Base-by-base conservation (phyloP, 768 basidiomycete genomes). In the Calocybe indica region DNA sequence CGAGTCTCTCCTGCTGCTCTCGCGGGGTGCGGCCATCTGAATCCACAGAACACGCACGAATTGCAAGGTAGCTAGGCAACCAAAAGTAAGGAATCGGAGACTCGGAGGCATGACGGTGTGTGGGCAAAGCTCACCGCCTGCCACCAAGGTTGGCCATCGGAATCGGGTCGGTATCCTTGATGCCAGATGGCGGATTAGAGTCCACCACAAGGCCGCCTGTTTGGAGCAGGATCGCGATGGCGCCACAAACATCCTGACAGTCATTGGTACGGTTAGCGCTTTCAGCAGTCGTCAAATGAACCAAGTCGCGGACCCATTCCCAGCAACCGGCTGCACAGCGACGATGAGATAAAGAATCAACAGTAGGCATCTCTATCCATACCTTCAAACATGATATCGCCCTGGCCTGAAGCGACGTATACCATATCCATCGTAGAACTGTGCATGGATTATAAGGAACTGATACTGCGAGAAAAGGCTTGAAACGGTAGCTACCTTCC, bases 331-430 rank as follows among this genome's bases (percentile, higher is more conserved):
- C 58, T 55, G 28, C 29, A 13, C 32, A 41, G 10, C 11, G 28
- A 38, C 1, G 14, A 12, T 40, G 10, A 34, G 35, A 31, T 31
- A 43, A n/a, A n/a, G 28, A 6, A 13, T 35, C 7, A 39, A 39
- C 34, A 31, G 14, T 5, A 37, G 6, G 38, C 10, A 2, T 15
- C 7, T 22, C 7, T 8, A 22, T 12, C n/a, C 5, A 2, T 43
- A 52, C 52, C 55, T 55, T 60, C 59, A 40, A 58, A 60, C 57
- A 60, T 58, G 33, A 60, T 57, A 43, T 60, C 59, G 30, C 53
- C 57, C 31, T 58, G 56, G 10, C 59, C 59, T 0, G 59, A 48
- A n/a, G 59, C 59, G 39, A 60, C 55, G 37, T 55, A 60, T 2
- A 58, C 55, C 51, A 60, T 52, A 13, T 60, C 56, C 57, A 60